These are phyloP conservation scores for Morella rubra DNA, from an alignment of 306 rosid species.

Conservation along the genomic window DNA sequence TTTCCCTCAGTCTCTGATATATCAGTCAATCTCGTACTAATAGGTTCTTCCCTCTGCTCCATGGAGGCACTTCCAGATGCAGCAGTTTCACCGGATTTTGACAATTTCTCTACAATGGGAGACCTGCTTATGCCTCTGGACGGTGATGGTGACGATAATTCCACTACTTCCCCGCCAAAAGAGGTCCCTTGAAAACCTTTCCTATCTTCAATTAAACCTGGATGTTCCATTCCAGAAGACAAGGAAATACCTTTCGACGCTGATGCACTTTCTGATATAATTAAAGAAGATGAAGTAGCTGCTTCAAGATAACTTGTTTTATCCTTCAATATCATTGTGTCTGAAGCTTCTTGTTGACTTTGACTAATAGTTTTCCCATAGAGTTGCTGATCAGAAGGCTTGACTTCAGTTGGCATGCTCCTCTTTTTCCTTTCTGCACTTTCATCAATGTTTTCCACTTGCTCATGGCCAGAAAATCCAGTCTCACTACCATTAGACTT, in stretches of 20 bases:
- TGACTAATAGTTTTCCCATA: conserved; percentile 24
- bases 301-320: conserved; percentile 47
- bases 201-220: conserved; percentile 38
- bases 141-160: conserved; percentile 36
- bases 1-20: conserved; percentile 43
- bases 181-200: conserved; percentile 40
- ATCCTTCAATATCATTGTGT: conserved; percentile 34
- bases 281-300: conserved; percentile 44
- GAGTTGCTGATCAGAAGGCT: conserved; percentile 44
- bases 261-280: conserved; percentile 44
- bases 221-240: conserved; percentile 53
- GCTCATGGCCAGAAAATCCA: conserved; percentile 74
- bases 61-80: conserved; percentile 39
- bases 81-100: conserved; percentile 27
- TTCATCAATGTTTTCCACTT: conserved; percentile 52
- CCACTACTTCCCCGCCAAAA: conserved; percentile 43
- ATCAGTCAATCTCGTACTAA: conserved; percentile 40
- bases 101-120: conserved; percentile 37
- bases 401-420: conserved; percentile 38
- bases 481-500: conserved; percentile 64
- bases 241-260: conserved; percentile 45
- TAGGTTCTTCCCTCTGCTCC: conserved; percentile 40
- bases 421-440: conserved; percentile 32
- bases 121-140: conserved; percentile 27
- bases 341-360: conserved; percentile 45